phyloP scores from a whole-genome alignment of 352 stramenopile species.

The Globisporangium irregulare region DNA sequence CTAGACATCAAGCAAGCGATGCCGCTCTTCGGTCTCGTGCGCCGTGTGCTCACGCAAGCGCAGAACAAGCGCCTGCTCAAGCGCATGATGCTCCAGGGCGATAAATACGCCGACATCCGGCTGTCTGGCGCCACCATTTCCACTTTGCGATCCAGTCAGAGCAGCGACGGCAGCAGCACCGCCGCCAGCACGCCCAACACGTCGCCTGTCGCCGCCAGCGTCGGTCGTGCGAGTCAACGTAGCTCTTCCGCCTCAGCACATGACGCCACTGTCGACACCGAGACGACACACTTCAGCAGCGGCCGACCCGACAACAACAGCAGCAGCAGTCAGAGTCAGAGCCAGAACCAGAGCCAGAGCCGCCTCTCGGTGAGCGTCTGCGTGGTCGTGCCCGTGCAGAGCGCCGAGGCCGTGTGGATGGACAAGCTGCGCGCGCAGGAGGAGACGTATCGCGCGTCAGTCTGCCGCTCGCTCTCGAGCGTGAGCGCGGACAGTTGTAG shows the following conservation, averaged over 20 bases:
- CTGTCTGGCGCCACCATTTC: conserved; percentile 12
- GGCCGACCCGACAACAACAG: background rate
- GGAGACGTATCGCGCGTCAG: conserved; percentile 14
- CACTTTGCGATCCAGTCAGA: conserved; percentile 3
- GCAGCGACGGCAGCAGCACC: background rate
- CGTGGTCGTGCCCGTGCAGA: conserved; percentile 14
- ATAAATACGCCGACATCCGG: conserved; percentile 19
- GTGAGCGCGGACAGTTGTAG: background rate
- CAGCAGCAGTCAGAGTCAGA: background rate
- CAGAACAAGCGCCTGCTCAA: conserved; percentile 18
- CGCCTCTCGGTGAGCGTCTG: conserved; percentile 18
- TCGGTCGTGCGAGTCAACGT: conserved; percentile 4
- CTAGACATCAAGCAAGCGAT: conserved; percentile 1
- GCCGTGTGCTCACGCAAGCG: conserved; percentile 15
- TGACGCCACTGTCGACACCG: background rate
- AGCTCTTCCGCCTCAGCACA: background rate
- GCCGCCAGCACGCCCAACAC: background rate
- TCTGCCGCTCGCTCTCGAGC: conserved; percentile 11
- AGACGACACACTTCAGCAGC: background rate
- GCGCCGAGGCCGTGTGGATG: conserved; percentile 14
- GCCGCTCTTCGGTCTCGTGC: conserved; percentile 17
- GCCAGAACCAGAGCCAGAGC: conserved; percentile 4
- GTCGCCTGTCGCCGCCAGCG: conserved; percentile 5
- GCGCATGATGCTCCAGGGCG: conserved; percentile 12
- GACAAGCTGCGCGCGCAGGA: conserved; percentile 20